Conservation (phyloP, 2,329 filamentous ascomycete genomes). For the Tolypocladium guangdongense region DNA sequence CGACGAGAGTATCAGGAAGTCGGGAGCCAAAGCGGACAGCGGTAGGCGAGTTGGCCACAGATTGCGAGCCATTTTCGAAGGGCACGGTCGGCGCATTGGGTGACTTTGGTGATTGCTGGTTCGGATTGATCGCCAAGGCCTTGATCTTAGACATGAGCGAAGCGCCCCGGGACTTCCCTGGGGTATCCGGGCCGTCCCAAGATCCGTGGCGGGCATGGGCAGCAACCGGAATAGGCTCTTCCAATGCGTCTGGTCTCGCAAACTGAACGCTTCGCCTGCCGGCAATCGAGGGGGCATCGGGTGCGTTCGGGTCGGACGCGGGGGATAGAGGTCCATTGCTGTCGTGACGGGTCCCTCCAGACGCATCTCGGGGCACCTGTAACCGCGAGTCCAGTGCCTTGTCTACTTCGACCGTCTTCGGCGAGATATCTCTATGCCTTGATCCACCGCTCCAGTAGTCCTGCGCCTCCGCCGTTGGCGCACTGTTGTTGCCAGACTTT, state of each 20-base stretch:
- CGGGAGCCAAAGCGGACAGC: conserved; percentile 31
- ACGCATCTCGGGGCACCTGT: neutral
- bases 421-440: conserved; percentile 5
- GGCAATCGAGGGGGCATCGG: neutral
- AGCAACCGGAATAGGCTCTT: conserved; percentile 26
- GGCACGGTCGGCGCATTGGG: conserved; percentile 16
- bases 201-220: conserved; percentile 53
- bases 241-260: conserved; percentile 42
- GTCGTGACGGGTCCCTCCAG: neutral
- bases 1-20: conserved; percentile 42
- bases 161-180: conserved; percentile 46
- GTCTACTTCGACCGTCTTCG: neutral
- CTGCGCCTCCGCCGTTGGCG: neutral
- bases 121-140: conserved; percentile 50
- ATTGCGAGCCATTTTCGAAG: conserved; percentile 25
- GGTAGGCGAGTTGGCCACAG: conserved; percentile 37
- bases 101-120: conserved; percentile 34
- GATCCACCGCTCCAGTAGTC: conserved; percentile 10
- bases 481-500: neutral
- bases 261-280: conserved; percentile 63
- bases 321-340: neutral
- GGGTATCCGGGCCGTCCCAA: conserved; percentile 52
- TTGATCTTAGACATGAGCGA: conserved; percentile 72
- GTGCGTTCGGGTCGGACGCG: neutral
- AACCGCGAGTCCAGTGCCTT: neutral